Evolutionary conservation across 2,329 filamentous ascomycete genomes (phyloP), one percentile per base, ranked within the genome.

Genomic region (Didymella lethalis): DNA sequence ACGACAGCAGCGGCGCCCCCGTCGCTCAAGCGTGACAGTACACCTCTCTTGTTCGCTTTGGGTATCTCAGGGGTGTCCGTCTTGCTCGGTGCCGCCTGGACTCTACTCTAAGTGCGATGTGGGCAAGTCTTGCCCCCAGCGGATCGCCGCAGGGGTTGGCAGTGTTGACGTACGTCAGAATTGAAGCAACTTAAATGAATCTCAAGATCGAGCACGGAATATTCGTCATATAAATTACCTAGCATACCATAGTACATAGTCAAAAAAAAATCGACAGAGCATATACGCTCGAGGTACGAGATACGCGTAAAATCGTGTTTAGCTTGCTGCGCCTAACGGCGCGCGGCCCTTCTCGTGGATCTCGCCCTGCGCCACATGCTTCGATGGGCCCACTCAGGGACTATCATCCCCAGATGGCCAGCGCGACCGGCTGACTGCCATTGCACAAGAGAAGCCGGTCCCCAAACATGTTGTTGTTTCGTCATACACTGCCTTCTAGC

Each of bases 81-180:
- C 11, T 32, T 59, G 7, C 46, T 73, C 10, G 68, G 71, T 26
- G 69, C 70, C 55, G 66, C 65, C 14, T 68, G 72, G 56, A 64
- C 67, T 41, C 56, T 75, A 41, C 48, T 72, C 18, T 75, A 54
- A 52, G 31, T 26, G 16, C 11, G 8, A 8, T 16, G 8, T n/a
- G 26, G 7, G 28, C 8, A 20, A 47, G 11, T 10, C 28, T 10
- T 7, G 34, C 32, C 48, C 28, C 11, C 12, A 5, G 32, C 8
- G 4, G 14, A 23, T 18, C 38, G 26, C 7, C 23, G 44, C 51
- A 31, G 31, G n/a, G 43, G 26, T 25, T 26, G 26, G 26, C 31
- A 31, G n/a, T 53, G 31, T 12, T 41, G 10, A n/a, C 29, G 16
- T 28, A 25, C 25, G 31, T 28, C 23, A 25, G n/a, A 5, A 20